Conservation (phyloP, 2,329 filamentous ascomycete species). For the Cladobotryum protrusum region DNA sequence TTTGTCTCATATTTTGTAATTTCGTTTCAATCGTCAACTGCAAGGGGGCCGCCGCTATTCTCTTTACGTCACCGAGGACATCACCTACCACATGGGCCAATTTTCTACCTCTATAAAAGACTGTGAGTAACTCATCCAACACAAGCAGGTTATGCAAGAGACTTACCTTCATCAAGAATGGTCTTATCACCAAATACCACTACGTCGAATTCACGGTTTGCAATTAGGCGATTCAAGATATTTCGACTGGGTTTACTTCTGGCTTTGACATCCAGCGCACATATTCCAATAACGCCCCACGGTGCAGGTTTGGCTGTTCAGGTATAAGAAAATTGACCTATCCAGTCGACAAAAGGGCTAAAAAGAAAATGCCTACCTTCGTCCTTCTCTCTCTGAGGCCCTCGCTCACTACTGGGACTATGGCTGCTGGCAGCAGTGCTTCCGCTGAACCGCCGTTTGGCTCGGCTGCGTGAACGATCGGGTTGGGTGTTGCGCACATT, state of each 20-base stretch:
- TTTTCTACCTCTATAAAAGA: conserved; percentile 67
- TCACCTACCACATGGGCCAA: conserved; percentile 75
- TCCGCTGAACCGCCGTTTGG: conserved; percentile 70
- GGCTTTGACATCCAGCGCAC: conserved; percentile 91
- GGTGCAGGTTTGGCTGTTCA: conserved; percentile 48
- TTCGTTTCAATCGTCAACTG: conserved; percentile 11
- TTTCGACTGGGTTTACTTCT: conserved; percentile 95
- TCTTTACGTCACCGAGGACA: conserved; percentile 29
- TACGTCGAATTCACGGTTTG: conserved; percentile 89
- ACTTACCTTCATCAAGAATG: conserved; percentile 79
- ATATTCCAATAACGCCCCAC: conserved; percentile 77
- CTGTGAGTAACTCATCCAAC: conserved; percentile 7
- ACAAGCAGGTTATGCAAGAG: neutral
- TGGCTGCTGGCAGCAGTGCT: conserved; percentile 78
- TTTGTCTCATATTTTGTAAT: neutral
- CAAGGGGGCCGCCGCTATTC: conserved; percentile 22
- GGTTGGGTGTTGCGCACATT: conserved; percentile 38
- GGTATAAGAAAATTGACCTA: conserved; percentile 1
- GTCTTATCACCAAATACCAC: conserved; percentile 98
- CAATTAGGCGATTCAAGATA: conserved; percentile 86
- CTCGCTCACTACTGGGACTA: conserved; percentile 68
- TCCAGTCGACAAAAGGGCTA: neutral
- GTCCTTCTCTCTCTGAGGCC: conserved; percentile 51
- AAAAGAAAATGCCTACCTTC: conserved; percentile 33
- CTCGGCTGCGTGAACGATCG: conserved; percentile 59